A percentile compares a stretch with the other conserved stretches of the same genome.
Conservation (phyloP, 1,284 basidiomycete species). For the Irpex sp. region DNA sequence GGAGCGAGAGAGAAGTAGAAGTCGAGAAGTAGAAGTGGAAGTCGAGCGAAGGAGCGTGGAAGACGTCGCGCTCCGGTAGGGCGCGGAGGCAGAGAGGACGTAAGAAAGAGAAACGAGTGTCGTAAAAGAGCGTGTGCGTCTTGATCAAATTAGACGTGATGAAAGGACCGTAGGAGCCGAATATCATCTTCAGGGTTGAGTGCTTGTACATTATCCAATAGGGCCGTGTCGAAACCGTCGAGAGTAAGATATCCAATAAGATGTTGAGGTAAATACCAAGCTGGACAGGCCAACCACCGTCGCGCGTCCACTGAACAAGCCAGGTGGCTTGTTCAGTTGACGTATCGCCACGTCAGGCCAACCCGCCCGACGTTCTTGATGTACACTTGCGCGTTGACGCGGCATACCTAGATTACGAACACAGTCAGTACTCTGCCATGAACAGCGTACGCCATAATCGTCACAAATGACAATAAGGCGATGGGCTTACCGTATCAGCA, state of each 20-base stretch:
- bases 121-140: background rate
- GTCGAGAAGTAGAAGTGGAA: background rate
- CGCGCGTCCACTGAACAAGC: background rate
- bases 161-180: background rate
- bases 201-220: background rate
- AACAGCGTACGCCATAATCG: background rate
- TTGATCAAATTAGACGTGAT: background rate
- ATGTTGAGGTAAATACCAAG: background rate
- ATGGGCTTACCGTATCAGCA: conserved; percentile 25
- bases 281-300: background rate
- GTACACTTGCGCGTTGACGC: conserved; percentile 25
- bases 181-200: background rate
- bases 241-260: background rate
- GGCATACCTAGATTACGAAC: conserved; percentile 22
- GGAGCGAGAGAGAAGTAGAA: background rate
- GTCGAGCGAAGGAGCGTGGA: background rate
- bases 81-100: background rate
- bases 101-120: background rate
- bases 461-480: background rate
- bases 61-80: background rate
- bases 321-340: conserved; percentile 11
- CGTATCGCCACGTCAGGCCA: conserved; percentile 27
- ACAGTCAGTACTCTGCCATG: background rate
- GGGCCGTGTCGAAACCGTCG: background rate
- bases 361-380: conserved; percentile 29